A percentile compares a stretch with the other conserved stretches of the same genome.
These are phyloP conservation scores for Metschnikowia lochheadii DNA, from an alignment of 805 yeast genomes.

Conservation along the genomic window DNA sequence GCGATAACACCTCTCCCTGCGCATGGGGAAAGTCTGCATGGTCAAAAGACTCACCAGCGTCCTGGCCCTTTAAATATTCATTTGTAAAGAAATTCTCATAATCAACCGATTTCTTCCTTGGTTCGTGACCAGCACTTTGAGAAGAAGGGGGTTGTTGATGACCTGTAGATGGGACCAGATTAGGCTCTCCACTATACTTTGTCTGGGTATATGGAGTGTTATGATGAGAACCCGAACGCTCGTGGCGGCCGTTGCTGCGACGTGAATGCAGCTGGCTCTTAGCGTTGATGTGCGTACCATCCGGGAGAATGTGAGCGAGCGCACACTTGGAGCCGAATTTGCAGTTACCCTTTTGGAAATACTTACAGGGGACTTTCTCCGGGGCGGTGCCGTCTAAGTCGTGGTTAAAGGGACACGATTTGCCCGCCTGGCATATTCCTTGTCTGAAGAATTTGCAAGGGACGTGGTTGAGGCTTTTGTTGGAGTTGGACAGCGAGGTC, in stretches of 20 bases:
- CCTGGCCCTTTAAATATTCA: neutral
- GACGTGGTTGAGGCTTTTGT: constrained; percentile 76
- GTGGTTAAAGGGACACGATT: constrained; percentile 88
- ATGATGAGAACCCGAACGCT: neutral
- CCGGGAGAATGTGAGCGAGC: constrained; percentile 83
- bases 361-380: constrained; percentile 76
- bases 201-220: neutral
- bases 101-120: neutral
- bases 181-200: neutral
- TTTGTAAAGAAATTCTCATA: neutral
- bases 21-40: neutral
- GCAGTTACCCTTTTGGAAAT: constrained; percentile 94
- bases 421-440: constrained; percentile 94
- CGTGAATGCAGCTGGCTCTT: constrained; percentile 16
- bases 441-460: constrained; percentile 93
- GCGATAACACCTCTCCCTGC: neutral
- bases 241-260: constrained; percentile 8
- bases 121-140: neutral
- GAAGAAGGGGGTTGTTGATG: neutral
- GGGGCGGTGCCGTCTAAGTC: constrained; percentile 51
- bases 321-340: constrained; percentile 95
- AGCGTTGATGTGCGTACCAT: constrained; percentile 76
- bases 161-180: neutral
- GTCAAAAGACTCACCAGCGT: neutral
- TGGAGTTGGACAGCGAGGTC: constrained; percentile 7